Percentiles rank a stretch among this genome's conserved stretches.
These are phyloP conservation scores for Paraurostyla sp. DNA, from an alignment of 73 alveolate genomes.

Conservation along the genomic window DNA sequence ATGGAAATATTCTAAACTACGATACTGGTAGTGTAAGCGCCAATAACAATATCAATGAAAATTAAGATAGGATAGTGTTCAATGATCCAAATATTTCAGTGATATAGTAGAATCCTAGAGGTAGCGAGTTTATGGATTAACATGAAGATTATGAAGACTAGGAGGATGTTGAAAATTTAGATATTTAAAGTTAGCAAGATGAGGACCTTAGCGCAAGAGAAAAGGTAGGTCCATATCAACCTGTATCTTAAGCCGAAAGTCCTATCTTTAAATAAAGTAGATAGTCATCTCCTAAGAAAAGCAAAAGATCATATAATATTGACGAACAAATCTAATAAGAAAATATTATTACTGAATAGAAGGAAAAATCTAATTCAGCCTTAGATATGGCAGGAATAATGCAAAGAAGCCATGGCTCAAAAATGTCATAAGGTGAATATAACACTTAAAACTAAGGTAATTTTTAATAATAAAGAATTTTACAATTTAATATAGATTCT, in stretches of 20 bases:
- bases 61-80: neutral
- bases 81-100: slow-evolving; percentile 28
- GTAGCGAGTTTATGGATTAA: slow-evolving; percentile 37
- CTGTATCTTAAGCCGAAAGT: neutral
- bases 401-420: slow-evolving; percentile 1
- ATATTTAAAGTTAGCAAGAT: neutral
- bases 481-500: slow-evolving; percentile 22
- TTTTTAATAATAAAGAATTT: too few relatives aligned
- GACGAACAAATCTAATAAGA: neutral
- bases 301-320: neutral
- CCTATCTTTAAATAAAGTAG: too few relatives aligned
- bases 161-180: neutral
- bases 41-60: neutral
- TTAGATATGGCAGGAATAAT: neutral
- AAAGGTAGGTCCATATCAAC: neutral
- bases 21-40: neutral
- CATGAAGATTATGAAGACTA: slow-evolving; percentile 21
- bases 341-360: too few relatives aligned
- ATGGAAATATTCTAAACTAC: neutral
- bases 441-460: slow-evolving; percentile 34
- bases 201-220: neutral
- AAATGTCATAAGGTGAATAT: neutral
- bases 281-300: too few relatives aligned
- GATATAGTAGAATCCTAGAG: slow-evolving; percentile 15
- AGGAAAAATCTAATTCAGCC: slow-evolving; percentile 20